Evolutionary conservation across 805 yeast genomes (phyloP), one percentile per base, ranked within the genome.

Genomic region (Suhomyces sp.): DNA sequence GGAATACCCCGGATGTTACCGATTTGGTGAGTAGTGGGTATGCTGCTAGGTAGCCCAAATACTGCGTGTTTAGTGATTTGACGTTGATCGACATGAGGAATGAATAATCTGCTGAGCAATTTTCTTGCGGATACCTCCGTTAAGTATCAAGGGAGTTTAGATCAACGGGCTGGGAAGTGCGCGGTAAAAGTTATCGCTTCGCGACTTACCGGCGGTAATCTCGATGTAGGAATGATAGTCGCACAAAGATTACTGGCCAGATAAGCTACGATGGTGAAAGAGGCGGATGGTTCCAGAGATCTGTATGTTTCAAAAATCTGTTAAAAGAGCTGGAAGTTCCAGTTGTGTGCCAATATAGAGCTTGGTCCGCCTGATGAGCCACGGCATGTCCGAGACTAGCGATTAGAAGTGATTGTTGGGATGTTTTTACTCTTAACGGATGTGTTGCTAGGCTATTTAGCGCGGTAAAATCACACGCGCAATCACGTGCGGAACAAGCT

Each of bases 11-110:
- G 1, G 84, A 77, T 0, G 89, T 85, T 17, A 79, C 56, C 1
- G 85, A 73, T 61, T 85, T 85, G 47, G 88, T 84, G 46, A 81
- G 64, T 10, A 85, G 65, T 0, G 90, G 90, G 54, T 82, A 72
- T 52, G 69, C 72, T 6, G 66, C 60, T 41, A 85, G 63, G 33
- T 70, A 67, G 2, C 59, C 50, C 24, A 80, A 65, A 57, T 83
- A 76, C 52, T 58, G 54, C 9, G 58, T 54, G 57, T 73, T 74
- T 24, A 64, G 13, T 17, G 42, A 38, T 10, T 38, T 38, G 42
- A 38, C 42, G 23, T 38, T 38, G n/a, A 38, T 9, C 24, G 42
- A 38, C 42, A 38, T 38, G 22, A 13, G n/a, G 42, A 17, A 17
- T 6, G 6, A 15, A 17, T 5, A 38, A 38, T 12, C 13, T 7